phyloP scores from a whole-genome alignment of 305 asterid species.

The Fraxinus nigra region DNA sequence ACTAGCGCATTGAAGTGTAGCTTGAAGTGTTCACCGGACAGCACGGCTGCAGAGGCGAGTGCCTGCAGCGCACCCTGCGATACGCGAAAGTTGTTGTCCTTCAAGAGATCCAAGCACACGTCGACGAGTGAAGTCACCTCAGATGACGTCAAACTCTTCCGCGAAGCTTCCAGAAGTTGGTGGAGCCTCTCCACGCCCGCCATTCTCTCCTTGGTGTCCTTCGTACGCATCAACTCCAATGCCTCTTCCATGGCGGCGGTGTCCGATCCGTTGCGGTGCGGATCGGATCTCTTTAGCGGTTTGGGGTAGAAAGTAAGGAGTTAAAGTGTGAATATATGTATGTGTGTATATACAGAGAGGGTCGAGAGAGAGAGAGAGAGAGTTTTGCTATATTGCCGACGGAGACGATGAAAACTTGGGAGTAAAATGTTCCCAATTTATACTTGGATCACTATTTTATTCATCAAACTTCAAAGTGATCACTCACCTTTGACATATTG shows the following conservation, averaged over 20 bases:
- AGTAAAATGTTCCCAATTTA: neutral
- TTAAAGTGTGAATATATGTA: neutral
- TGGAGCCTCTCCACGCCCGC: slow-evolving; percentile 95
- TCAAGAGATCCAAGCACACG: slow-evolving; percentile 86
- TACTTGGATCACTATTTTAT: neutral
- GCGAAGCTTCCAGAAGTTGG: slow-evolving; percentile 88
- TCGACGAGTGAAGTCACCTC: slow-evolving; percentile 89
- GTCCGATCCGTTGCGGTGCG: neutral
- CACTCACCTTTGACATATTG: neutral
- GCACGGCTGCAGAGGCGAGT: slow-evolving; percentile 88
- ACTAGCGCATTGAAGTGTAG: slow-evolving; percentile 89
- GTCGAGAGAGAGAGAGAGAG: neutral
- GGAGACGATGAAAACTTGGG: neutral
- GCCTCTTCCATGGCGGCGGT: slow-evolving; percentile 83
- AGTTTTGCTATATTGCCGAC: neutral
- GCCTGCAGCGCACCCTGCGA: slow-evolving; percentile 94
- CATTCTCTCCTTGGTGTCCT: slow-evolving; percentile 98
- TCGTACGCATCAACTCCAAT: slow-evolving; percentile 80
- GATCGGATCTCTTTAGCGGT: neutral
- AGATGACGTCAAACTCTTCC: slow-evolving; percentile 64
- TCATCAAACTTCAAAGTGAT: neutral
- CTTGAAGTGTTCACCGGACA: slow-evolving; percentile 96
- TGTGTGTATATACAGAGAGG: neutral
- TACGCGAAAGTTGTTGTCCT: slow-evolving; percentile 88
- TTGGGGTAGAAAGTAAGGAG: neutral